A percentile compares a stretch with the other conserved stretches of the same genome.
Conservation (phyloP, 2,329 filamentous ascomycete genomes). For the Teratosphaeria pseudoeucalypti region DNA sequence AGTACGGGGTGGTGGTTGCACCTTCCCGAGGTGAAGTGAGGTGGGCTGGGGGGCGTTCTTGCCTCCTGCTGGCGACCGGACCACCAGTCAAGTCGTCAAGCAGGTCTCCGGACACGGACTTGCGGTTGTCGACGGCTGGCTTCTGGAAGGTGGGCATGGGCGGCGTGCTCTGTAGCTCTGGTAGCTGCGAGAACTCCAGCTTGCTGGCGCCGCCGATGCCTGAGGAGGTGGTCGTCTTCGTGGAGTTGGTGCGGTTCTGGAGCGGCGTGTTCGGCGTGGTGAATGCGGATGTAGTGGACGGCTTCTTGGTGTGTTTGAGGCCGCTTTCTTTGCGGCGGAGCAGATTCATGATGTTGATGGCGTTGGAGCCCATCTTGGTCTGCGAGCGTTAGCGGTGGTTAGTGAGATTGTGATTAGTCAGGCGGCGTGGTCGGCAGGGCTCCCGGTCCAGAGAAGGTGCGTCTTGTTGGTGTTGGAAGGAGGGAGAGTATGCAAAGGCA, state of each 20-base stretch:
- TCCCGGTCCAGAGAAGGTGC: neutral
- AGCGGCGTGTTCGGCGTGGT: slow-evolving; percentile 8
- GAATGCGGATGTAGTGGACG: slow-evolving; percentile 1
- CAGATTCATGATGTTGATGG: neutral
- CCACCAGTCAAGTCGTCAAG: neutral
- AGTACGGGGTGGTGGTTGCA: neutral
- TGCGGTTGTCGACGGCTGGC: slow-evolving; percentile 4
- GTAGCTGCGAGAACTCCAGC: slow-evolving; percentile 11
- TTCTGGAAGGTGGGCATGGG: slow-evolving; percentile 23
- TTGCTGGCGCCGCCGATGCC: slow-evolving; percentile 6
- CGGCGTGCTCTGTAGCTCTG: slow-evolving; percentile 20
- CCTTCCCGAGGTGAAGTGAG: neutral
- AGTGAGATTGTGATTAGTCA: neutral
- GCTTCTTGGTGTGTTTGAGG: neutral
- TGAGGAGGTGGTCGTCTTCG: slow-evolving; percentile 8
- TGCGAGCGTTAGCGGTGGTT: slow-evolving; percentile 1
- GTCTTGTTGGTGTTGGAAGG: neutral
- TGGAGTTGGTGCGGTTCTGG: slow-evolving; percentile 13
- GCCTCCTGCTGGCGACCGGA: neutral
- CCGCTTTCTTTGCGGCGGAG: neutral
- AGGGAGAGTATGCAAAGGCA: neutral
- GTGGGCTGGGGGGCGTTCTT: neutral
- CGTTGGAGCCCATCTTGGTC: slow-evolving; percentile 7
- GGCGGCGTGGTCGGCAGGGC: neutral
- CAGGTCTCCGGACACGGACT: neutral